Percentiles rank a stretch among this genome's conserved stretches.
Evolutionary conservation across 176 grass and related monocot species (phyloP).

Genomic region (Thinopyrum elongatum): DNA sequence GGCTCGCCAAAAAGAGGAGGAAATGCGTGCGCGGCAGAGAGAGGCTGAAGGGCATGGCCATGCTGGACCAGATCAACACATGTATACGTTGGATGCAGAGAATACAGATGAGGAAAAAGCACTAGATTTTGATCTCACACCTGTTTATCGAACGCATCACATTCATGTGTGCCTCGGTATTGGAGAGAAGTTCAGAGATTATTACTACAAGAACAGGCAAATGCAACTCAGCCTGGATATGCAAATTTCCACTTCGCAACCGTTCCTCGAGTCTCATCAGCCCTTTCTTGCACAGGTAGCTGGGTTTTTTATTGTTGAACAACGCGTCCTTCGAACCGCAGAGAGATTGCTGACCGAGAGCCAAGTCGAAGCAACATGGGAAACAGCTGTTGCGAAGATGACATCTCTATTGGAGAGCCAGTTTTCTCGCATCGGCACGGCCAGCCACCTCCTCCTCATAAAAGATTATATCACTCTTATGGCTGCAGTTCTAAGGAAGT

Average conservation of each 20-base stretch:
- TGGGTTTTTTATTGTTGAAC: slow-evolving; percentile 81
- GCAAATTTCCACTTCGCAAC: slow-evolving; percentile 73
- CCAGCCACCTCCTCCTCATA: slow-evolving; percentile 81
- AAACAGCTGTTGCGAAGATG: slow-evolving; percentile 79
- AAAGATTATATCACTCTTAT: slow-evolving; percentile 94
- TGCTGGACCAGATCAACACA: neutral
- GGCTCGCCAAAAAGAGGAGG: slow-evolving; percentile 64
- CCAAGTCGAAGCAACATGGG: slow-evolving; percentile 74
- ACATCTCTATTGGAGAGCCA: slow-evolving; percentile 70
- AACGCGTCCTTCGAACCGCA: slow-evolving; percentile 61
- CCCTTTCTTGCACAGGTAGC: slow-evolving; percentile 77
- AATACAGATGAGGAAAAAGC: slow-evolving; percentile 54
- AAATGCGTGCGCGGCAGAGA: slow-evolving; percentile 43
- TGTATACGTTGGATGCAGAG: slow-evolving; percentile 1
- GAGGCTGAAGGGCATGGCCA: neutral
- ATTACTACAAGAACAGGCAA: slow-evolving; percentile 83
- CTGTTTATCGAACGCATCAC: slow-evolving; percentile 80
- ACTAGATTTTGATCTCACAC: slow-evolving; percentile 71
- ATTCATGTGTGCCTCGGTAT: slow-evolving; percentile 70
- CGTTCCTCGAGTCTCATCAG: slow-evolving; percentile 87
- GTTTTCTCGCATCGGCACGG: slow-evolving; percentile 60
- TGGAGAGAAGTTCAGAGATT: slow-evolving; percentile 76
- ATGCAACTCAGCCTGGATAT: slow-evolving; percentile 95
- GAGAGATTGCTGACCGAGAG: slow-evolving; percentile 54
- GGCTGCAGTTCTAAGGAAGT: slow-evolving; percentile 54